A percentile compares a stretch with the other conserved stretches of the same genome.
Conservation (phyloP, 75 land plant genomes). For the Picea sitchensis region DNA sequence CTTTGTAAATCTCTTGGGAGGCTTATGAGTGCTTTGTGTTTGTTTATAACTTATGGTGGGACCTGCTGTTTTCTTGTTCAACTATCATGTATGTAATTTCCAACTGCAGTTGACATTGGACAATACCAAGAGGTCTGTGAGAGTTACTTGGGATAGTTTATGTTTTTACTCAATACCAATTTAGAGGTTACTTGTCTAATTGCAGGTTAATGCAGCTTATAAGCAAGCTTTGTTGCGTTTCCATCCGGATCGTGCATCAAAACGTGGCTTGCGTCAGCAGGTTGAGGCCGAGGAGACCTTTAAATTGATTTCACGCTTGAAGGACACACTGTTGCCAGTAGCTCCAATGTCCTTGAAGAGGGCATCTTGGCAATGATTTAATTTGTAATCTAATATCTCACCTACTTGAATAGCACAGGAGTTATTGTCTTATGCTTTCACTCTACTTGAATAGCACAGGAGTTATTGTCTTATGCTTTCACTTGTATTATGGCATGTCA, state of each 20-base stretch:
- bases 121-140: neutral
- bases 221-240: conserved; percentile 61
- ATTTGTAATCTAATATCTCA: too few relatives aligned
- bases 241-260: conserved; percentile 71
- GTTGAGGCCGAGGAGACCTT: conserved; percentile 83
- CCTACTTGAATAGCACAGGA: too few relatives aligned
- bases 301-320: conserved; percentile 65
- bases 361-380: neutral
- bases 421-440: too few relatives aligned
- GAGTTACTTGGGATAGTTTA: neutral
- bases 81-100: neutral
- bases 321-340: conserved; percentile 38
- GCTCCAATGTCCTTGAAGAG: conserved; percentile 7
- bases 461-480: too few relatives aligned
- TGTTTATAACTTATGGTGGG: neutral
- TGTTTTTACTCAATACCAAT: neutral
- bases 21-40: neutral
- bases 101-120: too few relatives aligned
- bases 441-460: too few relatives aligned
- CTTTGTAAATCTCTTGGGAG: neutral
- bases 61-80: neutral
- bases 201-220: conserved; percentile 75
- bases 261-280: conserved; percentile 37
- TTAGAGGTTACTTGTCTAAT: neutral
- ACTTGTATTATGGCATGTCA: too few relatives aligned